Base-by-base conservation (phyloP, 106 monocot genomes). In the Alisma plantagoaquatica region DNA sequence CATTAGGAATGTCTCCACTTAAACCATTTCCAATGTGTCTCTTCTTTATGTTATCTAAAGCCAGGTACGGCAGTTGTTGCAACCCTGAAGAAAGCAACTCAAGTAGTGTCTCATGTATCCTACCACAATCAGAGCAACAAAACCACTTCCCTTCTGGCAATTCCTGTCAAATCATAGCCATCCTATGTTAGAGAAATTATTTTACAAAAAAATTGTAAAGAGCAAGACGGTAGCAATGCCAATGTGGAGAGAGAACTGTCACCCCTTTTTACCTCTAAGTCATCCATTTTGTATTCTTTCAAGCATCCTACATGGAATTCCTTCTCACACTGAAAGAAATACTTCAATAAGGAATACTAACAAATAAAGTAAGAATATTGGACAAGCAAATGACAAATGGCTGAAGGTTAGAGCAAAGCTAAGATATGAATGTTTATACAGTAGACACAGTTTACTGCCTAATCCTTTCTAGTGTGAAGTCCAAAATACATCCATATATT, bases 251-350 rank as follows among this genome's bases (percentile, higher is more conserved):
- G n/a, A n/a, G n/a, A n/a, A n/a, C n/a, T n/a, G n/a, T n/a, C n/a
- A n/a, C n/a, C n/a, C n/a, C n/a, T n/a, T n/a, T n/a, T n/a, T 29
- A 82, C 87, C 87, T 78, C 68, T 17, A 87, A 65, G 54, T 78
- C 74, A 51, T 60, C 74, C 82, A 87, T 87, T 22, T 69, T 69
- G 53, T 71, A 68, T n/a, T 87, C 87, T 14, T 38, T 46, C 46
- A 46, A 46, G 1, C 46, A 46, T 19, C 46, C 46, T 6, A 46
- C 46, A 46, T 46, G 46, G 18, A 17, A 46, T 17, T 46, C 46
- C 46, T 46, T 46, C 46, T 46, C 46, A 19, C 46, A 46, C 46
- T 46, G n/a, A 46, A 46, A 46, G 6, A 46, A 38, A 8, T 38
- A 14, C 9, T 8, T 7, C 56, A 44, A 59, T 43, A 8, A 38